Conservation (phyloP, 768 basidiomycete species). For the Cytidiella melzeri region DNA sequence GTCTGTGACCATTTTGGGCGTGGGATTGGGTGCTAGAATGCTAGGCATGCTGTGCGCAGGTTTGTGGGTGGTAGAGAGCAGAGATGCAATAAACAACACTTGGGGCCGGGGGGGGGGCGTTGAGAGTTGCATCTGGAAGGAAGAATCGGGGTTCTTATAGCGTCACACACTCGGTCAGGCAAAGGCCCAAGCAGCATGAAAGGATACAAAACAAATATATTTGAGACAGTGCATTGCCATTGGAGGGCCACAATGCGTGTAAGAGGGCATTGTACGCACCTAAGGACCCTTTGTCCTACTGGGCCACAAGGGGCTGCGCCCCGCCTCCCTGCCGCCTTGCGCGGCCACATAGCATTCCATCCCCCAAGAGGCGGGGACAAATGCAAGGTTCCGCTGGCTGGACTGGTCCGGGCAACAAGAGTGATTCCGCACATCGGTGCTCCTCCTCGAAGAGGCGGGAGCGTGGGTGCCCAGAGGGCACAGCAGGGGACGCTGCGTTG, state of each 20-base stretch:
- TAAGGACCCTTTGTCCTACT: neutral
- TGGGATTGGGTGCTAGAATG: no score
- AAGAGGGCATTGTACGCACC: neutral
- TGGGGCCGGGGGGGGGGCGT: no score
- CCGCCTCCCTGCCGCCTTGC: neutral
- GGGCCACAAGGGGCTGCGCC: neutral
- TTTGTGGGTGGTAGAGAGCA: no score
- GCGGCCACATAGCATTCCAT: neutral
- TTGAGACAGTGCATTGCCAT: neutral
- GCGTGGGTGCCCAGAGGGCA: neutral
- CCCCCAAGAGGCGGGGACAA: neutral
- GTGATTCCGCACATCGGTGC: neutral
- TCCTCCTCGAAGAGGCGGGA: neutral
- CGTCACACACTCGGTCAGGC: no score
- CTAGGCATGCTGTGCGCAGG: no score
- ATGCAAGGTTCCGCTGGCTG: neutral
- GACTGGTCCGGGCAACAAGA: neutral
- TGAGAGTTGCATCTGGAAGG: no score
- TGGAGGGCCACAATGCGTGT: neutral
- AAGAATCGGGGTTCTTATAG: no score
- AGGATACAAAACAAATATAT: no score
- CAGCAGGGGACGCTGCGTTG: conserved; percentile 8
- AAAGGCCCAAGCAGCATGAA: no score
- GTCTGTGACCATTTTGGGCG: no score
- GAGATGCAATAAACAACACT: no score